phyloP scores from a whole-genome alignment of 345 rosid species.

The Eucalyptus tenuipes region DNA sequence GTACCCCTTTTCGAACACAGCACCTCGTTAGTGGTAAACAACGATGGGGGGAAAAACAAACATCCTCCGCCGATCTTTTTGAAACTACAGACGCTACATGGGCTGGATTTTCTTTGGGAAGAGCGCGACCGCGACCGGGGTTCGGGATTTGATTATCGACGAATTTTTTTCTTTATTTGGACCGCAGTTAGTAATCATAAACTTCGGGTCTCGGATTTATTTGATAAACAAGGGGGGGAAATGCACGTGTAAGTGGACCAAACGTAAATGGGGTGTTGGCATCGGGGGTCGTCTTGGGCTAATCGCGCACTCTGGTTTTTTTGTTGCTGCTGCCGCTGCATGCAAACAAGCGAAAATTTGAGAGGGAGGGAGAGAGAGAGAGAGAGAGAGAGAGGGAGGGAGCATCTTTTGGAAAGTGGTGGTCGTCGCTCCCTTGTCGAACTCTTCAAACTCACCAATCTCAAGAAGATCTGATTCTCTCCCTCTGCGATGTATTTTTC shows the following conservation, averaged over 20 bases:
- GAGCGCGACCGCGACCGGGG: neutral
- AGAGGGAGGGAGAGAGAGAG: slow-evolving; percentile 11
- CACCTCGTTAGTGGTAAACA: neutral
- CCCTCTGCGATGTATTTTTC: neutral
- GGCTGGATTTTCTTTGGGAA: neutral
- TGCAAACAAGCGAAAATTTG: neutral
- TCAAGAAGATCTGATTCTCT: slow-evolving; percentile 13
- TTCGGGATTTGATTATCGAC: neutral
- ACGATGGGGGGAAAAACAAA: neutral
- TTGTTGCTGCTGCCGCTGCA: neutral
- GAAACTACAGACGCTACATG: neutral
- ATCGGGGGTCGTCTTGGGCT: slow-evolving; percentile 12
- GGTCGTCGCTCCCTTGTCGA: slow-evolving; percentile 20
- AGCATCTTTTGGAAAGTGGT: slow-evolving; percentile 89
- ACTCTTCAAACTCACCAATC: slow-evolving; percentile 3
- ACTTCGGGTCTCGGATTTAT: neutral
- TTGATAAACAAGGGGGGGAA: neutral
- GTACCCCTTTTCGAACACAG: neutral
- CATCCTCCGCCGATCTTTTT: neutral
- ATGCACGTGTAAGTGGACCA: neutral
- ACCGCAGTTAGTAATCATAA: neutral
- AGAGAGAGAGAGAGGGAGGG: neutral
- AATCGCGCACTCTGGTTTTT: slow-evolving; percentile 10
- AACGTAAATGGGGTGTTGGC: neutral
- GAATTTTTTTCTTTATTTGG: neutral